These are phyloP conservation scores for Zhuliangozyma parablackwelliae DNA, from an alignment of 1,139 yeast genomes.

Conservation along the genomic window DNA sequence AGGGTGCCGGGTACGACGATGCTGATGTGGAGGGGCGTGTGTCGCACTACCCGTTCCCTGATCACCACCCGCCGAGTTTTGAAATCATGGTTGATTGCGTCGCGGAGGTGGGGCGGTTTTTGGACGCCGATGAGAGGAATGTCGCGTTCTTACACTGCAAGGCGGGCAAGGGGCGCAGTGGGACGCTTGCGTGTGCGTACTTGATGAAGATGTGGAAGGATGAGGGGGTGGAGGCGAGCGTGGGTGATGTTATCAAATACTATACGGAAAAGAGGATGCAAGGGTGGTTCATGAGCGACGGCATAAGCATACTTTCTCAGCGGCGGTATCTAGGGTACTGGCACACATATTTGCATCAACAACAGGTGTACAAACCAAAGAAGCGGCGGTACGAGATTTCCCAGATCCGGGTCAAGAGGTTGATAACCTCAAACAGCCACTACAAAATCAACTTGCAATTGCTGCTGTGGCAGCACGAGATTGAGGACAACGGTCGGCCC, in stretches of 20 bases:
- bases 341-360: constrained; percentile 23
- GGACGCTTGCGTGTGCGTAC: constrained; percentile 69
- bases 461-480: constrained; percentile 2
- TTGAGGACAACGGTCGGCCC: not conserved
- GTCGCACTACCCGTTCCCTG: constrained; percentile 56
- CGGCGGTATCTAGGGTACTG: constrained; percentile 62
- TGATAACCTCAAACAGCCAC: not conserved
- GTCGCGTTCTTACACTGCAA: constrained; percentile 81
- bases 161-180: constrained; percentile 91
- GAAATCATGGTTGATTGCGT: constrained; percentile 41
- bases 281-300: constrained; percentile 50
- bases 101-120: constrained; percentile 40
- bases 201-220: constrained; percentile 44
- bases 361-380: too few species aligned
- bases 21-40: constrained; percentile 27
- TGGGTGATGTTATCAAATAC: constrained; percentile 42
- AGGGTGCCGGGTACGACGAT: constrained; percentile 48
- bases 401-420: constrained; percentile 1
- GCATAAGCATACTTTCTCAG: constrained; percentile 74
- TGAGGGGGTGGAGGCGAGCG: constrained; percentile 14
- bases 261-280: constrained; percentile 60
- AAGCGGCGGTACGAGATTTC: too few species aligned
- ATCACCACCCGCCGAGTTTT: constrained; percentile 76
- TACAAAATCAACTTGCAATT: constrained; percentile 1
- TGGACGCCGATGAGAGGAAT: constrained; percentile 25